These are phyloP conservation scores for Penicillium sp. DNA, from an alignment of 2,329 filamentous ascomycete genomes.

Conservation along the genomic window DNA sequence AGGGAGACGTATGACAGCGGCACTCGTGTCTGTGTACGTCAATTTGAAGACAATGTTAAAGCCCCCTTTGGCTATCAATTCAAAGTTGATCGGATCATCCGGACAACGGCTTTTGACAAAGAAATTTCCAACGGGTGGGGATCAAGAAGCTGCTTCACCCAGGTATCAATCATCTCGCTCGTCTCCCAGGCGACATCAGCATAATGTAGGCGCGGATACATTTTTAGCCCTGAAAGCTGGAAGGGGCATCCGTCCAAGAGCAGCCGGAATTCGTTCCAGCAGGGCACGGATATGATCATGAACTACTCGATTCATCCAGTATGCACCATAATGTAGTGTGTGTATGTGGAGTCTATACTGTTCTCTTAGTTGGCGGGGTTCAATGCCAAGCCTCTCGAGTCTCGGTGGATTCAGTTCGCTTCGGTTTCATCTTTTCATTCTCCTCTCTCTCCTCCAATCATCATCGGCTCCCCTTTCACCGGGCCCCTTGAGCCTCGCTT, in stretches of 20 bases:
- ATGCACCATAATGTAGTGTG: no score
- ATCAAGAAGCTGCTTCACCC: not conserved
- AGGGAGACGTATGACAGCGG: not conserved
- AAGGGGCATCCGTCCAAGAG: no score
- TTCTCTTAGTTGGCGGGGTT: not conserved
- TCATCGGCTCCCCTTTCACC: not conserved
- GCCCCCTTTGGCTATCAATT: not conserved
- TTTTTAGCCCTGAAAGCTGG: not conserved
- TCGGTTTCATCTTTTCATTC: not conserved
- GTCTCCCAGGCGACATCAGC: not conserved
- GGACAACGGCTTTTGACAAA: not conserved
- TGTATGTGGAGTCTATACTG: no score
- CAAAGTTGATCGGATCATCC: not conserved
- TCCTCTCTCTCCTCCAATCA: not conserved
- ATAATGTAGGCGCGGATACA: not conserved
- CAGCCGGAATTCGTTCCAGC: no score
- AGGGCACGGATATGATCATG: no score
- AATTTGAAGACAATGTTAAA: not conserved
- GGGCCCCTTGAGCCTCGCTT: not conserved
- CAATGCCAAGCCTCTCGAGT: not conserved
- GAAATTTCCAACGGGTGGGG: not conserved
- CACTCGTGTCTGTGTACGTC: not conserved
- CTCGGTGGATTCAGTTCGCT: not conserved
- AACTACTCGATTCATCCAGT: no score
- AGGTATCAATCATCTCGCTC: not conserved